A percentile compares a stretch with the other conserved stretches of the same genome.
These are phyloP conservation scores for Acer campestre DNA, from an alignment of 345 rosid species.

Conservation along the genomic window DNA sequence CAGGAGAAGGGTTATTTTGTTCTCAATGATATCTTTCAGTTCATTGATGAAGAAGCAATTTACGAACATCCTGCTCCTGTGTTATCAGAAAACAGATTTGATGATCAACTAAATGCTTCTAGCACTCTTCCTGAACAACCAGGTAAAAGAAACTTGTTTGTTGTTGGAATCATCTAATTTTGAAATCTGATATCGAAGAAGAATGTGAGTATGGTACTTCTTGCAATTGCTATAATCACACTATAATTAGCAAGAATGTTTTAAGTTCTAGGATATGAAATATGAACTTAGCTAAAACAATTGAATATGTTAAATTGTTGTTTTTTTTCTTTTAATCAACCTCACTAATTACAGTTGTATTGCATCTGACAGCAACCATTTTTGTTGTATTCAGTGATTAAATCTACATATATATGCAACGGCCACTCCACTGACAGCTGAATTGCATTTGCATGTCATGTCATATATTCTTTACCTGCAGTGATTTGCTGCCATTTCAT, in stretches of 20 bases:
- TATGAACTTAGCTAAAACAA: neutral
- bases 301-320: neutral
- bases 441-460: neutral
- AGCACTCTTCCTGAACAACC: conserved; percentile 58
- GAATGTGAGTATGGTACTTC: neutral
- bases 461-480: neutral
- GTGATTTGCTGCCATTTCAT: neutral
- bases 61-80: conserved; percentile 55
- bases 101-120: conserved; percentile 50
- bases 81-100: conserved; percentile 50
- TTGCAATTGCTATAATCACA: neutral
- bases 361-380: neutral
- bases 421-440: neutral
- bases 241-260: neutral
- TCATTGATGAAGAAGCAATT: conserved; percentile 53
- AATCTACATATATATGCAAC: neutral
- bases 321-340: neutral
- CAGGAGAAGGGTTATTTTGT: conserved; percentile 93
- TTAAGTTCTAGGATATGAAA: neutral
- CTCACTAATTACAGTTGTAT: neutral
- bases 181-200: neutral
- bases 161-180: neutral
- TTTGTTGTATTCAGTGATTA: neutral
- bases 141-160: conserved; percentile 40
- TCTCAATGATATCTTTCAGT: conserved; percentile 87